Base-by-base conservation (phyloP, 257 asterid species). In the Dorcoceras hygrometricum region DNA sequence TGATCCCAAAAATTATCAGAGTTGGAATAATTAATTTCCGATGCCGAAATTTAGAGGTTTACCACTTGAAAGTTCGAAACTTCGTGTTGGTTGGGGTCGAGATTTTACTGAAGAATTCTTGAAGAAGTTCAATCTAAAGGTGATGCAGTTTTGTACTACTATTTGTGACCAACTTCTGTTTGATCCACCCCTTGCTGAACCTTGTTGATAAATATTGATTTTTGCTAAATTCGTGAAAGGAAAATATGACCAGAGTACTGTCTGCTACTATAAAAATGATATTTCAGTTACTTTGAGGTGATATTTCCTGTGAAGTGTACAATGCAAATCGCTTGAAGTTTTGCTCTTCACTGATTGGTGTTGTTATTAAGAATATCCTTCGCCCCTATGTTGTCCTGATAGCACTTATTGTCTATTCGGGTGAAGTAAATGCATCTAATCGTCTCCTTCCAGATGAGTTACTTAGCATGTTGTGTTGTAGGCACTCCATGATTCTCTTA, bases 101-200 rank as follows among this genome's bases (percentile, higher is more conserved):
- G 99, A 93, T 78, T 86, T 95, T 69, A 93, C 99, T 39, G 96
- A 93, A 71, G 95, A 90, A n/a, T 93, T 93, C 72, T 73, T 93
- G 69, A 86, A 85, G 85, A 90, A 75, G 74, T 86, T 34, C 74
- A 77, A 80, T 70, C 65, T 90, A 16, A 90, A 86, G 96, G 97
- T 93, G 70, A 76, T 66, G 75, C 70, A 20, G 34, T 68, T 56
- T 61, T 57, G 25, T 62, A 36, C 16, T 36, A 29, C 32, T 50
- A 19, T n/a, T 58, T 50, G 36, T 22, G 4, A 36, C 54, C 25
- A 24, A 57, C n/a, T 66, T 24, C 56, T 70, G 19, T 57, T 57
- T 29, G 27, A 59, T 46, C 36, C 43, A 51, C 34, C 70, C 5
- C 23, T 34, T 62, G 65, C 25, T 16, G 4, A 10, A 69, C 65